Percentiles rank a stretch among this genome's conserved stretches.
Conservation (phyloP, 176 grass and related monocot genomes). For the Miscanthus lutarioriparius region DNA sequence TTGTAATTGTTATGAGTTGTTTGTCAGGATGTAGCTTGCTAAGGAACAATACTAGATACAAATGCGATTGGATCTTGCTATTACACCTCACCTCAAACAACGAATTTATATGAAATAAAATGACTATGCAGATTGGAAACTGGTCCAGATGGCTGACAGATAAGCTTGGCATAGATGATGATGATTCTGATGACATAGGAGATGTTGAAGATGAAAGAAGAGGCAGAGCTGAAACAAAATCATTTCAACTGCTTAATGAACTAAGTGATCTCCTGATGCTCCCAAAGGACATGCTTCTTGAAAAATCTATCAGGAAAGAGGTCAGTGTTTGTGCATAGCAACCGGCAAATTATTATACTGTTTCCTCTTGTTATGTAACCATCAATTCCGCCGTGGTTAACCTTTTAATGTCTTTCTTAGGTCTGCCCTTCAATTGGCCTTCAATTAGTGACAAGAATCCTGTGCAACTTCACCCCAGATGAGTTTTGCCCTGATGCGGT, state of each 20-base stretch:
- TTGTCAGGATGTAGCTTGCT: conserved; percentile 13
- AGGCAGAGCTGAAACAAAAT: conserved; percentile 32
- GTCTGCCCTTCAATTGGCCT: conserved; percentile 80
- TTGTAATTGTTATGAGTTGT: conserved; percentile 8
- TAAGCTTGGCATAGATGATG: conserved; percentile 54
- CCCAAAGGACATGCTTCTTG: conserved; percentile 95
- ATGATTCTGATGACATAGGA: conserved; percentile 46
- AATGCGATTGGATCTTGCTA: not conserved
- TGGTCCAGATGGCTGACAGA: conserved; percentile 94
- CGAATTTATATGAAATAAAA: conserved; percentile 32
- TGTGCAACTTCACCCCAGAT: conserved; percentile 90
- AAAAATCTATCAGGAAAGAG: conserved; percentile 78
- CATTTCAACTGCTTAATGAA: conserved; percentile 80
- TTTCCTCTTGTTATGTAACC: not conserved
- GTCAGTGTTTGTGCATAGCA: conserved; percentile 40
- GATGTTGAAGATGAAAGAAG: conserved; percentile 37
- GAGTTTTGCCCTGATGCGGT: conserved; percentile 92
- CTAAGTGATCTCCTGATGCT: conserved; percentile 97
- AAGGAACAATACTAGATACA: conserved; percentile 32
- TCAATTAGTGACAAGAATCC: conserved; percentile 74
- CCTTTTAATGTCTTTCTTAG: conserved; percentile 52
- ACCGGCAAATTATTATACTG: not conserved
- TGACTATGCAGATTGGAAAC: conserved; percentile 80
- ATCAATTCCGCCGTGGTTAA: not conserved
- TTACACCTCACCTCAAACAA: conserved; percentile 29